A percentile compares a stretch with the other conserved stretches of the same genome.
These are phyloP conservation scores for Xylaria nigripes DNA, from an alignment of 495 filamentous ascomycete genomes.

Conservation along the genomic window DNA sequence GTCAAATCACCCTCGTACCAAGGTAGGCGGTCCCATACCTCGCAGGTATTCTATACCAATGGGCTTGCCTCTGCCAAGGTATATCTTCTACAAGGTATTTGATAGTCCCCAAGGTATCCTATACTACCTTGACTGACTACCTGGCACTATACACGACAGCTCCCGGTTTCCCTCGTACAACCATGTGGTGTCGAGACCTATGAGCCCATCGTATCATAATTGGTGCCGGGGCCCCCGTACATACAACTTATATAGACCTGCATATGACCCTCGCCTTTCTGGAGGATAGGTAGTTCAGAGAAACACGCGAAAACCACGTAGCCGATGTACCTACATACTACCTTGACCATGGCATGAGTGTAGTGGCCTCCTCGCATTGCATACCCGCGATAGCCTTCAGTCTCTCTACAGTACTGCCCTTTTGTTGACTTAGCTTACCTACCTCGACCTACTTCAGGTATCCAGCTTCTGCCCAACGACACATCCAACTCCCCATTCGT, in stretches of 20 bases:
- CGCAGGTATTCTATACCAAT: background rate
- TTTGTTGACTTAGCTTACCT: constrained; percentile 11
- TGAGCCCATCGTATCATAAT: constrained; percentile 9
- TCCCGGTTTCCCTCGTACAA: constrained; percentile 11
- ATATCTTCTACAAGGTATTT: background rate
- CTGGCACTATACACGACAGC: constrained; percentile 4
- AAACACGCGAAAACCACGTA: constrained; percentile 14
- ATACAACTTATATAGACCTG: constrained; percentile 14
- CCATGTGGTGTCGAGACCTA: constrained; percentile 12
- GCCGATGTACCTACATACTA: constrained; percentile 10
- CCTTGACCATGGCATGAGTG: constrained; percentile 11
- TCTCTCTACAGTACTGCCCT: constrained; percentile 7
- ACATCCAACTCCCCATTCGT: constrained; percentile 9
- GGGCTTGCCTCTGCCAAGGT: background rate
- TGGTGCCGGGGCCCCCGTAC: constrained; percentile 8
- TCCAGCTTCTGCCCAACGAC: constrained; percentile 12
- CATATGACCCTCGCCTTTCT: constrained; percentile 10
- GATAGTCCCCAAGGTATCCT: background rate
- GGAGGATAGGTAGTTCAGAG: constrained; percentile 6
- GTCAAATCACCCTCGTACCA: background rate
- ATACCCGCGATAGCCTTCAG: constrained; percentile 18
- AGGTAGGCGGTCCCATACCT: background rate
- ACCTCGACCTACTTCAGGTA: constrained; percentile 12
- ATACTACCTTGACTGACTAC: background rate
- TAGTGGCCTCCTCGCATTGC: constrained; percentile 11